Evolutionary conservation across 108 stramenopile species (phyloP).

Genomic region (Fragilaria crotonensis): DNA sequence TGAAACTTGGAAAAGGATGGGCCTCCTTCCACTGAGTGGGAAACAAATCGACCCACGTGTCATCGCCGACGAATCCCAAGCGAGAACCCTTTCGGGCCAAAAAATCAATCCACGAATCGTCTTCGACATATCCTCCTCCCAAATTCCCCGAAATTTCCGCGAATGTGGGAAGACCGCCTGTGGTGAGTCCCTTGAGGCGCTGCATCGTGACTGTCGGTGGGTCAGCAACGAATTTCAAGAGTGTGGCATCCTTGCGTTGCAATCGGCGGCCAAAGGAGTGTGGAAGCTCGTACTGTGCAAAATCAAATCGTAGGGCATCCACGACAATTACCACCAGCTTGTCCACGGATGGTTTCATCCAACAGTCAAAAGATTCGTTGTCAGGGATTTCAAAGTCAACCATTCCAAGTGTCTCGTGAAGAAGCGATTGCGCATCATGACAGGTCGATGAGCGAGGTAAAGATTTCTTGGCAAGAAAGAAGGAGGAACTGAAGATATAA

Average conservation of each 20-base stretch:
- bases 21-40: constrained; percentile 79
- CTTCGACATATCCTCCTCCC: constrained; percentile 71
- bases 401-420: constrained; percentile 31
- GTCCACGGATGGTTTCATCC: constrained; percentile 70
- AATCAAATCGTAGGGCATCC: constrained; percentile 95
- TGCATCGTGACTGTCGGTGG: constrained; percentile 99
- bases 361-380: constrained; percentile 29
- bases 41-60: constrained; percentile 95
- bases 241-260: constrained; percentile 5
- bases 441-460: constrained; percentile 37
- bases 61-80: constrained; percentile 93
- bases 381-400: constrained; percentile 4
- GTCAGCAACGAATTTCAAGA: constrained; percentile 89
- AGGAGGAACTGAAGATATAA: constrained; percentile 45
- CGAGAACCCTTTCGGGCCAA: constrained; percentile 17
- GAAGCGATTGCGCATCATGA: constrained; percentile 34
- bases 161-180: constrained; percentile 95
- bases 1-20: constrained; percentile 92
- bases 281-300: constrained; percentile 72
- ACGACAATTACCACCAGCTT: constrained; percentile 83
- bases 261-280: constrained; percentile 61
- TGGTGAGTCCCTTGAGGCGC: constrained; percentile 93
- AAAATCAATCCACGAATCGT: constrained; percentile 83
- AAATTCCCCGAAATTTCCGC: constrained; percentile 65
- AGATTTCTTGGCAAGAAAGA: constrained; percentile 46